These are phyloP conservation scores for Puccinia coronata DNA, from an alignment of 1,284 basidiomycete genomes.

Conservation along the genomic window DNA sequence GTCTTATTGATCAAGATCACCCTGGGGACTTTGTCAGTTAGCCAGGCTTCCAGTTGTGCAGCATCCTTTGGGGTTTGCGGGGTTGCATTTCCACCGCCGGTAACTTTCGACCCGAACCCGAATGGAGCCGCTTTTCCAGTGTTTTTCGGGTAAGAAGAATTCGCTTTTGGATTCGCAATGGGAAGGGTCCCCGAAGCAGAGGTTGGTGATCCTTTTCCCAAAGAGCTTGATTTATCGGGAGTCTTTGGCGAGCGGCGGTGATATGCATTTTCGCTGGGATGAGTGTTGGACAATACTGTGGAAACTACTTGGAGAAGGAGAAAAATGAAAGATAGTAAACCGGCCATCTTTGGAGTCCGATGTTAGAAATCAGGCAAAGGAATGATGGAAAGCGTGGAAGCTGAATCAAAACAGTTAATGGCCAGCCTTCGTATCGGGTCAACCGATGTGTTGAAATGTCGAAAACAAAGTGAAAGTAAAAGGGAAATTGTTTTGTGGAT, in stretches of 20 bases:
- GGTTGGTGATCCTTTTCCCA: background rate
- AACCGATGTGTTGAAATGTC: background rate
- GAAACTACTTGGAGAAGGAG: background rate
- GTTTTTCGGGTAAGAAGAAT: background rate
- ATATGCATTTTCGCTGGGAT: background rate
- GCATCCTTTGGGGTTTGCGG: slow-evolving; percentile 18
- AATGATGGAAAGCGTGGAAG: background rate
- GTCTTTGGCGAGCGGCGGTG: slow-evolving; percentile 9
- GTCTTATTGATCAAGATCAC: slow-evolving; percentile 39
- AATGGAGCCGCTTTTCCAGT: background rate
- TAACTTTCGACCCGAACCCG: background rate
- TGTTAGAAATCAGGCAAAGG: background rate
- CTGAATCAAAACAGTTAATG: background rate
- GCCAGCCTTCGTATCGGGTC: background rate
- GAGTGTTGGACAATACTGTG: background rate
- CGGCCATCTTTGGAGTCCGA: background rate
- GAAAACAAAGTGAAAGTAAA: background rate
- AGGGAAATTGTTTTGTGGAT: background rate
- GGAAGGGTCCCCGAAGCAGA: too few species aligned
- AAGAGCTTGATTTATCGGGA: background rate
- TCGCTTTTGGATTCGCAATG: too few species aligned
- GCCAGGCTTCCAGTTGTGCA: slow-evolving; percentile 11
- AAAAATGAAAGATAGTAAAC: background rate
- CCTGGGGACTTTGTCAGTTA: slow-evolving; percentile 21
- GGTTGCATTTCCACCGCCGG: slow-evolving; percentile 30